Evolutionary conservation across 139 green algal species (phyloP), one percentile per base, ranked within the genome.

Genomic region (Gonium pectorale): DNA sequence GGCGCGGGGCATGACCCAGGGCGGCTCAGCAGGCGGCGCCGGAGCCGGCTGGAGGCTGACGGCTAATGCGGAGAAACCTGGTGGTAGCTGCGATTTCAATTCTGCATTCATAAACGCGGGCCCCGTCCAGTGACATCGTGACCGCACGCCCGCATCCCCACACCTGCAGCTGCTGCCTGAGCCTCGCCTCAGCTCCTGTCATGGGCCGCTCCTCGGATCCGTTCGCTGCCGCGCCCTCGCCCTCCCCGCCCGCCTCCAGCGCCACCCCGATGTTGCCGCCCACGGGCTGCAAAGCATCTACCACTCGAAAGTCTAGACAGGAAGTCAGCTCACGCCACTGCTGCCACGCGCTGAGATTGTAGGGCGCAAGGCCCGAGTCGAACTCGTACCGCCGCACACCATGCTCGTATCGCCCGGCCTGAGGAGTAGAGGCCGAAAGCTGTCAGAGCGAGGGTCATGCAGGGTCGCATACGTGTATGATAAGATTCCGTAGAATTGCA

Each of bases 381-480:
- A 98, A 96, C 49, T 98, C 92, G 84, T 94, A 96, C 26, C 81
- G 86, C 21, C 78, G 71, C 33, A 97, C 94, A 22, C 91, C 95
- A 0, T 54, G 71, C 0, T 70, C 70, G 62, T 91, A 96, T 0
- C 91, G 88, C 33, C 81, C 84, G 7, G 70, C 93, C 93, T 94
- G 86, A 52, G 82, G n/a, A n/a, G n/a, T n/a, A n/a, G n/a, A n/a
- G n/a, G n/a, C n/a, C n/a, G n/a, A n/a, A n/a, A n/a, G n/a, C n/a
- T n/a, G n/a, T n/a, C n/a, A n/a, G n/a, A n/a, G n/a, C n/a, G n/a
- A n/a, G n/a, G n/a, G n/a, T n/a, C n/a, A n/a, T n/a, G n/a, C n/a
- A n/a, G n/a, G n/a, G n/a, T n/a, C n/a, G n/a, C n/a, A n/a, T n/a
- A n/a, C n/a, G n/a, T n/a, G n/a, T n/a, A n/a, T n/a, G n/a, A n/a